A percentile compares a stretch with the other conserved stretches of the same genome.
These are phyloP conservation scores for Aspergillus novoparasiticus DNA, from an alignment of 2,329 filamentous ascomycete species.

Conservation along the genomic window DNA sequence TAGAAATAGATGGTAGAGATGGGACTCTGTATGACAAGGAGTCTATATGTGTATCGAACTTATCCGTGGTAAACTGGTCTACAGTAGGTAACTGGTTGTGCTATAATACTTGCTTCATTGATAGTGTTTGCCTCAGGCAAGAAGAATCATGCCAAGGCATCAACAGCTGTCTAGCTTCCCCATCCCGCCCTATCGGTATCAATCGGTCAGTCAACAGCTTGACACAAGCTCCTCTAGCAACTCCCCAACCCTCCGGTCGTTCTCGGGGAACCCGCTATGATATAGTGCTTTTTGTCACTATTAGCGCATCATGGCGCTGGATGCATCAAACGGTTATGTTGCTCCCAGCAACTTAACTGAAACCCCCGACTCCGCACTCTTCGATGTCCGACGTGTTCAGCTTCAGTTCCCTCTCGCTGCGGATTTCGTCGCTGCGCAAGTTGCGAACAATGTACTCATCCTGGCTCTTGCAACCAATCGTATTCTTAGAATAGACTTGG, in stretches of 20 bases:
- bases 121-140: slow-evolving; percentile 6
- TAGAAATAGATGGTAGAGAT: slow-evolving; percentile 2
- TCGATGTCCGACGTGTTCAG: slow-evolving; percentile 89
- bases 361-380: slow-evolving; percentile 64
- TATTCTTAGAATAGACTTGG: slow-evolving; percentile 90
- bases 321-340: slow-evolving; percentile 71
- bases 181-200: slow-evolving; percentile 7
- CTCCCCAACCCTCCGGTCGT: slow-evolving; percentile 8
- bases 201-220: slow-evolving; percentile 16
- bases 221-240: slow-evolving; percentile 24
- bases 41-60: background rate
- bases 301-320: slow-evolving; percentile 66
- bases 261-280: slow-evolving; percentile 29
- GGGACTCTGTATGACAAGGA: background rate
- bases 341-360: slow-evolving; percentile 65
- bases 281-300: slow-evolving; percentile 23
- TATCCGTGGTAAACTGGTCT: background rate
- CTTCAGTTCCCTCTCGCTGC: slow-evolving; percentile 92
- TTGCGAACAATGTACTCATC: slow-evolving; percentile 95
- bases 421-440: slow-evolving; percentile 93
- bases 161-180: slow-evolving; percentile 14
- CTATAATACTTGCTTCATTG: background rate
- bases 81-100: background rate
- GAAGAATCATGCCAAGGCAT: slow-evolving; percentile 7
- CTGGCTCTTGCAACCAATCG: slow-evolving; percentile 89